phyloP scores from a whole-genome alignment of 176 grass and related monocot species.

The Musa schizocarpa region DNA sequence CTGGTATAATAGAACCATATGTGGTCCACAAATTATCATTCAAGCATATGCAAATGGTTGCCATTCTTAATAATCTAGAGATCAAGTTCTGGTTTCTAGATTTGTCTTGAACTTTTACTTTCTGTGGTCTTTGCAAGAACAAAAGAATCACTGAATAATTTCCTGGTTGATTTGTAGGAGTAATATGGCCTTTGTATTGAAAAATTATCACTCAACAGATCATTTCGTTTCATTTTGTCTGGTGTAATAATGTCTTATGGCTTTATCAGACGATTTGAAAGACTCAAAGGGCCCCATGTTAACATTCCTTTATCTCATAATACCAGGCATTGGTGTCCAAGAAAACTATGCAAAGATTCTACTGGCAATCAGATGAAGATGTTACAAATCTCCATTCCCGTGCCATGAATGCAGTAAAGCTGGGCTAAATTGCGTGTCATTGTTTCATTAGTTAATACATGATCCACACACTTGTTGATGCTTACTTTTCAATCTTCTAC shows the following conservation, averaged over 20 bases:
- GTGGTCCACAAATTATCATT: too few species aligned
- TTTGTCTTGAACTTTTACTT: background rate
- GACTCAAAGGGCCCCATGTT: too few species aligned
- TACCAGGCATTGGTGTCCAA: too few species aligned
- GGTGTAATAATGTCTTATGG: too few species aligned
- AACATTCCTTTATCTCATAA: too few species aligned
- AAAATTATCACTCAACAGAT: background rate
- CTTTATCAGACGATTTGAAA: too few species aligned
- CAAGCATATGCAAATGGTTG: too few species aligned
- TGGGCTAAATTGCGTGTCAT: background rate
- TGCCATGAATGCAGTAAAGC: background rate
- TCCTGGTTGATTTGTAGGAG: background rate
- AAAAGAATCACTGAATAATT: background rate
- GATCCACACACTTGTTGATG: background rate
- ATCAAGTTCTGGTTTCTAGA: background rate
- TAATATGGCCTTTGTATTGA: background rate
- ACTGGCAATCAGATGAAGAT: background rate
- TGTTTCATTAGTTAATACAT: background rate
- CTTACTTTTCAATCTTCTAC: background rate
- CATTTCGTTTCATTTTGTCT: too few species aligned
- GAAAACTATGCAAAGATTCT: background rate
- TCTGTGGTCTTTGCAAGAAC: background rate
- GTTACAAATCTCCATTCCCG: background rate
- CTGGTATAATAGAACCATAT: too few species aligned
- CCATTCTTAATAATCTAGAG: background rate